Evolutionary conservation across 441 rosid species (phyloP).

Genomic region (Brassica hybrid): DNA sequence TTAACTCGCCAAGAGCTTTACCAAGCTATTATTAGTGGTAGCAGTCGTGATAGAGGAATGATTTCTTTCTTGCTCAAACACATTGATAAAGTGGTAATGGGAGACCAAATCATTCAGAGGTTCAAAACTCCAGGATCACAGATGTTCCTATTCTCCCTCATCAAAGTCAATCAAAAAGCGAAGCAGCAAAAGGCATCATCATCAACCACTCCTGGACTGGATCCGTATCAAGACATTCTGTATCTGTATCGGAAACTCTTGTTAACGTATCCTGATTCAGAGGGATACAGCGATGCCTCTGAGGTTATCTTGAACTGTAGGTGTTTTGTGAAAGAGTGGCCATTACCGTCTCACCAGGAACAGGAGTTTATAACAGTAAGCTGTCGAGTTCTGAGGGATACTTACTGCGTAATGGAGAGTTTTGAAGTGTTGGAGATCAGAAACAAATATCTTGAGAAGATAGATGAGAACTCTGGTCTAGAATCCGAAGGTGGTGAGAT

Average conservation of each 20-base stretch:
- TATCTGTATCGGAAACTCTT: conserved; percentile 54
- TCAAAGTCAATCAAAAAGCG: conserved; percentile 15
- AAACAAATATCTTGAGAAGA: conserved; percentile 34
- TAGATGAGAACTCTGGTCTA: conserved; percentile 16
- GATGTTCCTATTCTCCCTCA: conserved; percentile 50
- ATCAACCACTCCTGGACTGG: conserved; percentile 40
- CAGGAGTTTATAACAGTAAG: conserved; percentile 32
- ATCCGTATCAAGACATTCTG: conserved; percentile 45
- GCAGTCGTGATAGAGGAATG: conserved; percentile 66
- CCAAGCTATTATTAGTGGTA: conserved; percentile 48
- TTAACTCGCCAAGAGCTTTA: conserved; percentile 54
- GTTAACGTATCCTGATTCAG: conserved; percentile 43
- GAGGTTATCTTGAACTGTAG: conserved; percentile 54
- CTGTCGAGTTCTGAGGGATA: conserved; percentile 58
- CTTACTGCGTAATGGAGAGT: conserved; percentile 54
- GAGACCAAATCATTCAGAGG: conserved; percentile 49
- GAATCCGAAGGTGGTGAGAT: conserved; percentile 18
- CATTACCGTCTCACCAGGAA: conserved; percentile 26
- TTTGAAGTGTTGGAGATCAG: conserved; percentile 53
- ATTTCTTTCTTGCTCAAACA: conserved; percentile 59
- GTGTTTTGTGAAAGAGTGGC: conserved; percentile 63
- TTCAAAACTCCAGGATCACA: conserved; percentile 37
- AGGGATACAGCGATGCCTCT: conserved; percentile 44
- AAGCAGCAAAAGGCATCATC: not conserved
- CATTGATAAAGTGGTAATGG: conserved; percentile 48